Conservation (phyloP, 208 protist genomes). For the Crithidia brevicula region DNA sequence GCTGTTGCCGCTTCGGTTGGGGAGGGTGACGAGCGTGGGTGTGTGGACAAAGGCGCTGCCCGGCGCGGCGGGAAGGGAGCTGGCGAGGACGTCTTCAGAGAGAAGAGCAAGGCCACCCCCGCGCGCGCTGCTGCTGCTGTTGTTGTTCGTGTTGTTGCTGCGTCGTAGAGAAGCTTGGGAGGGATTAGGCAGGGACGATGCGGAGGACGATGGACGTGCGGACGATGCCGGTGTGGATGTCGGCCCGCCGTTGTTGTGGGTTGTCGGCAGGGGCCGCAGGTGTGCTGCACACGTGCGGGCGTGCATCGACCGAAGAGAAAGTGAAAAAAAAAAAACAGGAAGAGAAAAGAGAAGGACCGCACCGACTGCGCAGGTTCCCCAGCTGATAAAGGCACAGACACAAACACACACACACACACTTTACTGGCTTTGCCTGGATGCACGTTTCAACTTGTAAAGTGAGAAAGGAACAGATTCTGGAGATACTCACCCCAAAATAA, state of each 20-base stretch:
- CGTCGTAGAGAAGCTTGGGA: not conserved
- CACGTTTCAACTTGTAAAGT: too few species aligned
- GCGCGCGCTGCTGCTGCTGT: not conserved
- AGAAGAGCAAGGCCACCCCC: constrained; percentile 9
- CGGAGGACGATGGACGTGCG: not conserved
- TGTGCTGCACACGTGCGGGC: constrained; percentile 7
- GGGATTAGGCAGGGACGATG: not conserved
- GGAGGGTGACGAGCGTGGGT: not conserved
- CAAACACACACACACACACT: too few species aligned
- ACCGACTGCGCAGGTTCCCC: too few species aligned
- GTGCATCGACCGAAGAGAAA: constrained; percentile 16
- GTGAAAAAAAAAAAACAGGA: not conserved
- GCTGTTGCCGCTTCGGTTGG: not conserved
- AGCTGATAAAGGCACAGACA: not conserved
- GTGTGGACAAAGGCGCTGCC: not conserved
- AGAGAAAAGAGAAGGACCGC: not conserved
- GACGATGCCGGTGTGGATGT: not conserved
- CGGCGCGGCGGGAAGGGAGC: constrained; percentile 2
- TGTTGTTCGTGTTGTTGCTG: not conserved
- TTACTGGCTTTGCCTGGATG: too few species aligned
- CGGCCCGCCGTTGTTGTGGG: not conserved
- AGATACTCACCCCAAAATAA: too few species aligned
- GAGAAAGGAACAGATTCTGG: too few species aligned
- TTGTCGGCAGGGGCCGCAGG: not conserved
- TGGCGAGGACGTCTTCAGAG: constrained; percentile 1